A percentile compares a stretch with the other conserved stretches of the same genome.
These are phyloP conservation scores for Oryza officinalis DNA, from an alignment of 176 grass and related monocot species.

Conservation along the genomic window DNA sequence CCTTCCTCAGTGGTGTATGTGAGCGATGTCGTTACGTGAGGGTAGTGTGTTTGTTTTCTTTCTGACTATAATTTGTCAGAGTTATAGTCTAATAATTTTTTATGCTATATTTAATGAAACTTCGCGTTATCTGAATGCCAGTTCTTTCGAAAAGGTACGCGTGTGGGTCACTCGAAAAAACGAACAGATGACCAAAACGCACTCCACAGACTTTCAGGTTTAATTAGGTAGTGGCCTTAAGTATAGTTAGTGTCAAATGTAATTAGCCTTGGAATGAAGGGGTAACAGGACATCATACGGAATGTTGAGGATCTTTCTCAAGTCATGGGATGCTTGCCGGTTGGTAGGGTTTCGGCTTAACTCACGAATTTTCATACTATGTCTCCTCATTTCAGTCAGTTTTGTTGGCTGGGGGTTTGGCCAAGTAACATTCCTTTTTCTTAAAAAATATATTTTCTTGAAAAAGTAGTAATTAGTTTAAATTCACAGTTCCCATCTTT, in stretches of 20 bases:
- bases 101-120: too few species aligned
- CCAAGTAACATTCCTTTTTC: neutral
- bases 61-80: too few species aligned
- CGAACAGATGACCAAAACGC: too few species aligned
- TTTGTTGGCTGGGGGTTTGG: slow-evolving; percentile 15
- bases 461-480: neutral
- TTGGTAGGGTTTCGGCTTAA: slow-evolving; percentile 32
- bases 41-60: too few species aligned
- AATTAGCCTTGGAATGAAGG: neutral
- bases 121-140: too few species aligned
- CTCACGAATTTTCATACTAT: slow-evolving; percentile 21
- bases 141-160: too few species aligned
- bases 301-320: neutral
- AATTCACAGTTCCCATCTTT: neutral
- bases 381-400: slow-evolving; percentile 29
- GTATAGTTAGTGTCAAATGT: neutral
- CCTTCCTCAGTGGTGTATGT: too few species aligned
- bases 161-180: too few species aligned
- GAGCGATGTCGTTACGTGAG: too few species aligned
- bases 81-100: too few species aligned
- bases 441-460: neutral
- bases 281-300: neutral
- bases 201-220: neutral
- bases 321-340: slow-evolving; percentile 27
- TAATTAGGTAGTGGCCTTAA: neutral